These are phyloP conservation scores for Trypanosoma avium DNA, from an alignment of 208 protist species.

Conservation along the genomic window DNA sequence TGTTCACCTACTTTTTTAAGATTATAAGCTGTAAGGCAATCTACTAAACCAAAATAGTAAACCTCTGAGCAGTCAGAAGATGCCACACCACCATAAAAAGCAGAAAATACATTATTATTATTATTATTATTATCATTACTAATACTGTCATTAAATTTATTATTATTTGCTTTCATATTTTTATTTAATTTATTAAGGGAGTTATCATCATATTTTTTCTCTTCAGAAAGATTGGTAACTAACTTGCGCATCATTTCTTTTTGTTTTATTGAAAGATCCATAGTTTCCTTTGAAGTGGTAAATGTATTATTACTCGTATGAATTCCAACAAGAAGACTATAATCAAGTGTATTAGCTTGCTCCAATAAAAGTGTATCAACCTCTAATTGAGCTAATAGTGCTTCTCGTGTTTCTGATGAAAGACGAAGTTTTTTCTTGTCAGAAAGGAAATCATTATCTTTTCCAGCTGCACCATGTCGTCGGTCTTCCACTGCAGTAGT, in stretches of 20 bases:
- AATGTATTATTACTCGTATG: slow-evolving; percentile 10
- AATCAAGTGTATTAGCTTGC: slow-evolving; percentile 28
- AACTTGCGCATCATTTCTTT: neutral
- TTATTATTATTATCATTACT: neutral
- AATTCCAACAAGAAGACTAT: slow-evolving; percentile 40
- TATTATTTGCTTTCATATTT: neutral
- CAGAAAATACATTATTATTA: slow-evolving; percentile 16
- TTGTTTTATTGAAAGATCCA: slow-evolving; percentile 4
- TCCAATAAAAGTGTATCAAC: slow-evolving; percentile 28
- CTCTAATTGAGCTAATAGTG: slow-evolving; percentile 26
- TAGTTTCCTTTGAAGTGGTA: neutral
- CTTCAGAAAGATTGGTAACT: neutral
- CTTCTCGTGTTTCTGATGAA: slow-evolving; percentile 7
- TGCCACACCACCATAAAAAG: slow-evolving; percentile 27
- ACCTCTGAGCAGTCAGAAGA: slow-evolving; percentile 29
- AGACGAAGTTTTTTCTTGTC: slow-evolving; percentile 21
- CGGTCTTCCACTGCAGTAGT: slow-evolving; percentile 24
- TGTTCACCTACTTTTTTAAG: slow-evolving; percentile 35
- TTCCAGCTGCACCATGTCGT: slow-evolving; percentile 22
- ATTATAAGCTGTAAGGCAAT: slow-evolving; percentile 33
- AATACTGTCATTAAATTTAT: neutral
- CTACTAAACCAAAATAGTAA: slow-evolving; percentile 38
- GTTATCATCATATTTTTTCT: neutral
- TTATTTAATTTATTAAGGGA: too few relatives aligned
- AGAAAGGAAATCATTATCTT: slow-evolving; percentile 31